A percentile compares a stretch with the other conserved stretches of the same genome.
phyloP scores from a whole-genome alignment of 805 yeast species.

The Torulaspora indica region DNA sequence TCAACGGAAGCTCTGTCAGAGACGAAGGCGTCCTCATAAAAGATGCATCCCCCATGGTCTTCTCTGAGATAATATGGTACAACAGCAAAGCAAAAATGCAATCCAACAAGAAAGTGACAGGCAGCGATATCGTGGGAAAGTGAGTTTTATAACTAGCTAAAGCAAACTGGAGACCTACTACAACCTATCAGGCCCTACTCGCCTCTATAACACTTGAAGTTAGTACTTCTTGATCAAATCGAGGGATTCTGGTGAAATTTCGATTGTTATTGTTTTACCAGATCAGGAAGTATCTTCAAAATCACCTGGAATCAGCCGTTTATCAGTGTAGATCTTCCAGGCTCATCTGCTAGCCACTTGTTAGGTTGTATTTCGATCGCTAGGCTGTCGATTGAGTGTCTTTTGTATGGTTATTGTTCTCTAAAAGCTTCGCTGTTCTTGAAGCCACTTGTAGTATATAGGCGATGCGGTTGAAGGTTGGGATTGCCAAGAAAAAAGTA shows the following conservation, averaged over 20 bases:
- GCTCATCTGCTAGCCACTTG: neutral
- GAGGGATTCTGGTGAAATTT: neutral
- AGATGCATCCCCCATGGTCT: conserved; percentile 1
- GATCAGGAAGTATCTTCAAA: conserved; percentile 5
- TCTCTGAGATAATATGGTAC: conserved; percentile 6
- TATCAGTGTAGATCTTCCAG: neutral
- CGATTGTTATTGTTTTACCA: conserved; percentile 14
- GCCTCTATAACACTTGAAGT: neutral
- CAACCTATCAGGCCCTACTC: neutral
- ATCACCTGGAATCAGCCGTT: conserved; percentile 6
- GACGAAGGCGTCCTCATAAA: neutral
- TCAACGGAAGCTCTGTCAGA: conserved; percentile 23
- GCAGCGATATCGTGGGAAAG: conserved; percentile 8
- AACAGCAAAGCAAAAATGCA: conserved; percentile 9
- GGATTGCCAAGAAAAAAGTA: neutral
- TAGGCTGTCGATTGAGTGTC: neutral
- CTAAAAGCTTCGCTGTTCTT: neutral
- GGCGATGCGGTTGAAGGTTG: conserved; percentile 6
- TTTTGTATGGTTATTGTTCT: neutral
- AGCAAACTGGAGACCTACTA: neutral
- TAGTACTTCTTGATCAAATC: conserved; percentile 1
- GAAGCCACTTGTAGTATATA: neutral
- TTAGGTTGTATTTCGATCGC: neutral
- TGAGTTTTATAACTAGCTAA: neutral
- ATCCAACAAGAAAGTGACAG: conserved; percentile 6